phyloP scores from a whole-genome alignment of 2,329 filamentous ascomycete genomes.

The Teratosphaeria destructans region DNA sequence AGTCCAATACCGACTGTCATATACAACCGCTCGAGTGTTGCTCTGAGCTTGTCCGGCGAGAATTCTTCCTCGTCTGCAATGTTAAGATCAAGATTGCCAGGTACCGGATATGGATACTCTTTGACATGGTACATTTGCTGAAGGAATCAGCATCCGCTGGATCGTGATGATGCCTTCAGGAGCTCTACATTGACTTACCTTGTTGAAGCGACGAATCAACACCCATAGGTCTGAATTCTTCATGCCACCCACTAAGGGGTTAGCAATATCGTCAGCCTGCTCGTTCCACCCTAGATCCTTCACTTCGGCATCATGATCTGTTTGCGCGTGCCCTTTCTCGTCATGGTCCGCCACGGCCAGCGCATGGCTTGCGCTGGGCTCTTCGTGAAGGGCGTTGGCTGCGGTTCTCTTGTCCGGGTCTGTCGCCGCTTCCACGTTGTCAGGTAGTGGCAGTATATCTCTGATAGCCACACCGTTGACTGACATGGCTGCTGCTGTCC shows the following conservation, averaged over 20 bases:
- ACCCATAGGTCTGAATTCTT: constrained; percentile 66
- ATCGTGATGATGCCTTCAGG: neutral
- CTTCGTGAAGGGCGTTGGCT: constrained; percentile 26
- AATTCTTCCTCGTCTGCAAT: constrained; percentile 73
- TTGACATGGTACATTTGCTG: constrained; percentile 55
- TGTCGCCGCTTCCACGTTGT: constrained; percentile 19
- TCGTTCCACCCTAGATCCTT: constrained; percentile 62
- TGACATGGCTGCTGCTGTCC: neutral
- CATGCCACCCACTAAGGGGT: constrained; percentile 55
- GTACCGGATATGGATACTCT: constrained; percentile 47
- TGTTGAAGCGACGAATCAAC: constrained; percentile 62
- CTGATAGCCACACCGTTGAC: constrained; percentile 3
- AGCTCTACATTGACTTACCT: constrained; percentile 34
- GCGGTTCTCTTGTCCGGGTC: constrained; percentile 23
- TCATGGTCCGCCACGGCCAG: constrained; percentile 37
- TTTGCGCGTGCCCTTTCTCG: constrained; percentile 36
- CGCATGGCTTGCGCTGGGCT: constrained; percentile 38
- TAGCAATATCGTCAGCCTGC: constrained; percentile 43
- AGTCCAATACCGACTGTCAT: constrained; percentile 64
- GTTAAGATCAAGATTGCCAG: constrained; percentile 67
- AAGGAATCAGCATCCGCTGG: neutral
- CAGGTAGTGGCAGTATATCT: constrained; percentile 26
- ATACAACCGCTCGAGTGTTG: constrained; percentile 69
- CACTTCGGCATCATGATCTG: constrained; percentile 34
- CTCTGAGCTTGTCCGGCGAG: constrained; percentile 70